These are phyloP conservation scores for Cryphonectria japonica DNA, from an alignment of 2,329 filamentous ascomycete species.

Conservation along the genomic window DNA sequence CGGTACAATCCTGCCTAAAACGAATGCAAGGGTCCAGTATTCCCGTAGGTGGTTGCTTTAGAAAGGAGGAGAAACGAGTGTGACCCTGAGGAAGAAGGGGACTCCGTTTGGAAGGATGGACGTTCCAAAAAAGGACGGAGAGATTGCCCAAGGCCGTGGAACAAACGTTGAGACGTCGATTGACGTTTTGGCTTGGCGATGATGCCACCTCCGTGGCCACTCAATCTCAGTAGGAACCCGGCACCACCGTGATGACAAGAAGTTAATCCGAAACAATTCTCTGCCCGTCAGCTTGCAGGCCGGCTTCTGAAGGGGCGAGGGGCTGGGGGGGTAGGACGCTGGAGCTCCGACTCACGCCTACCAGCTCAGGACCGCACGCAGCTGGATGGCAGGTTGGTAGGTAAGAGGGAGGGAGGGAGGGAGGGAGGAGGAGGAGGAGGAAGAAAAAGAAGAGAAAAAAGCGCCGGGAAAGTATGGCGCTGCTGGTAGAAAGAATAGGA, in stretches of 20 bases:
- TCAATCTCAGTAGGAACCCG: background rate
- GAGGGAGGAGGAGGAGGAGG: background rate
- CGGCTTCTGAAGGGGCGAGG: background rate
- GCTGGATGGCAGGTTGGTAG: background rate
- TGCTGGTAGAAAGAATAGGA: background rate
- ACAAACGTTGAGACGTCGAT: background rate
- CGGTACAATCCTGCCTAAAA: constrained; percentile 10
- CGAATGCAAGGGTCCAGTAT: constrained; percentile 1
- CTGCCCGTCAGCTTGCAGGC: constrained; percentile 3
- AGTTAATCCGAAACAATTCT: background rate
- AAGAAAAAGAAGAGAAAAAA: background rate
- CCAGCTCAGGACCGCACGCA: constrained; percentile 9
- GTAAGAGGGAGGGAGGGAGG: background rate
- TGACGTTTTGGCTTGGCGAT: constrained; percentile 4
- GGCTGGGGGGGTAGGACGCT: background rate
- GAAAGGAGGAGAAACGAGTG: constrained; percentile 2
- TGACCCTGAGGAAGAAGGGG: background rate
- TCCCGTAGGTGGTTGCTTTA: background rate
- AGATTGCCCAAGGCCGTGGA: background rate
- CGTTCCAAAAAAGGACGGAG: background rate
- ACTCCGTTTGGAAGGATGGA: background rate
- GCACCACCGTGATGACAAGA: constrained; percentile 5
- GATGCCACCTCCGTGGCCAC: background rate
- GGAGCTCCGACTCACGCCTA: constrained; percentile 7
- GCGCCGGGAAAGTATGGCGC: background rate